Percentiles rank a stretch among this genome's conserved stretches.
Conservation (phyloP, 352 stramenopile species). For the Hyaloperonospora arabidopsidis region DNA sequence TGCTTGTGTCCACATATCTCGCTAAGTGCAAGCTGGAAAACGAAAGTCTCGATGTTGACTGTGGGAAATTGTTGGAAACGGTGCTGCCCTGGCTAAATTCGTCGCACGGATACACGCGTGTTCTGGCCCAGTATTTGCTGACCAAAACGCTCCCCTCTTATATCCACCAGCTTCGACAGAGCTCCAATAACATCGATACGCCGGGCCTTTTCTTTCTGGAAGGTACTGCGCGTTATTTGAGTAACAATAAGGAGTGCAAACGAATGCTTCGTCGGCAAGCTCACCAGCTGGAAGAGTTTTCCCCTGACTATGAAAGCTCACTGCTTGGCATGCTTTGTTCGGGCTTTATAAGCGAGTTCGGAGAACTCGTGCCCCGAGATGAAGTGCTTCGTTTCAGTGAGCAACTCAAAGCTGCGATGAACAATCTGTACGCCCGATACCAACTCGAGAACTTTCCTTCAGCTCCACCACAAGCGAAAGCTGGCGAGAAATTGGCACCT, state of each 20-base stretch:
- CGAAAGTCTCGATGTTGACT: slow-evolving; percentile 15
- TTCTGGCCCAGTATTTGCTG: slow-evolving; percentile 68
- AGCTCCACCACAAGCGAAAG: not conserved
- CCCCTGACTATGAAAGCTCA: slow-evolving; percentile 61
- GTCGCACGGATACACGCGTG: slow-evolving; percentile 74
- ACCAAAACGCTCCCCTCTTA: slow-evolving; percentile 56
- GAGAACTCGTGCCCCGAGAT: slow-evolving; percentile 57
- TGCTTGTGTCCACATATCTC: slow-evolving; percentile 48
- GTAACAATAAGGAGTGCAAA: slow-evolving; percentile 78
- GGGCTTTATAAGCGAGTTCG: slow-evolving; percentile 61
- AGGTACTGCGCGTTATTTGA: slow-evolving; percentile 52
- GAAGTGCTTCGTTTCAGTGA: slow-evolving; percentile 44
- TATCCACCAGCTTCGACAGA: slow-evolving; percentile 29
- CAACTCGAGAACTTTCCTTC: slow-evolving; percentile 50
- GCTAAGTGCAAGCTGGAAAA: slow-evolving; percentile 31
- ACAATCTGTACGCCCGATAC: slow-evolving; percentile 66
- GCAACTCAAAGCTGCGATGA: slow-evolving; percentile 61
- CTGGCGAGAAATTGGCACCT: not conserved
- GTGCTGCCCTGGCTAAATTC: slow-evolving; percentile 74
- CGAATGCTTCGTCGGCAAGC: slow-evolving; percentile 71
- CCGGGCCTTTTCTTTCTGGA: slow-evolving; percentile 43
- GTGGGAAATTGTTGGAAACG: slow-evolving; percentile 32
- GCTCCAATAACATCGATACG: slow-evolving; percentile 1
- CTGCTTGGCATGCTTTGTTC: slow-evolving; percentile 60
- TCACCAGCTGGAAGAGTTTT: slow-evolving; percentile 52